Conservation (phyloP, 2,329 filamentous ascomycete genomes). For the Immersiporthe knoxdaviesiana region DNA sequence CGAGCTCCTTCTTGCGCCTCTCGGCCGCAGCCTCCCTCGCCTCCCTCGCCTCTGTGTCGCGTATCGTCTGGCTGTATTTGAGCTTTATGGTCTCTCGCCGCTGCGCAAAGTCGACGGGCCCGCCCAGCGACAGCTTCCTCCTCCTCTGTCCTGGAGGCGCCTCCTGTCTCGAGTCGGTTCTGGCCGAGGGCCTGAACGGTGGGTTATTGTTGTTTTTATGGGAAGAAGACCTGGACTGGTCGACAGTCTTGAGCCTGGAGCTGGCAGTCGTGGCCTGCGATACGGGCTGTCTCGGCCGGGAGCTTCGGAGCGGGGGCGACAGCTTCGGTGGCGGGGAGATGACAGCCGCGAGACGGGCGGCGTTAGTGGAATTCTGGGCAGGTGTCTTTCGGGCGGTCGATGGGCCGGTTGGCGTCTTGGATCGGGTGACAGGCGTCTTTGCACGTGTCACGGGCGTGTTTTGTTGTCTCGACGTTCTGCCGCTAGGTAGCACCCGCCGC, state of each 20-base stretch:
- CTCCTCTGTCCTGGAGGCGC: slow-evolving; percentile 48
- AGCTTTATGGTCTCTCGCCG: slow-evolving; percentile 80
- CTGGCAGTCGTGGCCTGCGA: slow-evolving; percentile 74
- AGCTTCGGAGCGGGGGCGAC: slow-evolving; percentile 80
- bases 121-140: slow-evolving; percentile 61
- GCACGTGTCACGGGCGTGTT: slow-evolving; percentile 40
- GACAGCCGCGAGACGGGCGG: slow-evolving; percentile 69
- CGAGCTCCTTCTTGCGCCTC: slow-evolving; percentile 55
- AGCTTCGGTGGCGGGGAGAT: slow-evolving; percentile 75
- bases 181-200: slow-evolving; percentile 36
- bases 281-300: slow-evolving; percentile 77
- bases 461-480: slow-evolving; percentile 43
- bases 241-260: slow-evolving; percentile 67
- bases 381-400: slow-evolving; percentile 46
- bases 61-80: slow-evolving; percentile 82
- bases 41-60: slow-evolving; percentile 68
- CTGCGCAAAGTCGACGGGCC: slow-evolving; percentile 83
- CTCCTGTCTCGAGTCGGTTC: slow-evolving; percentile 40
- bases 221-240: slow-evolving; percentile 53
- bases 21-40: slow-evolving; percentile 58
- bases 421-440: slow-evolving; percentile 46
- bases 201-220: slow-evolving; percentile 42
- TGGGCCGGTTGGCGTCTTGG: slow-evolving; percentile 50
- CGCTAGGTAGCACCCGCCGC: slow-evolving; percentile 44
- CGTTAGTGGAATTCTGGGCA: slow-evolving; percentile 53